Evolutionary conservation across 345 rosid species (phyloP), one percentile per base, ranked within the genome.

Genomic region (Firmiana major): DNA sequence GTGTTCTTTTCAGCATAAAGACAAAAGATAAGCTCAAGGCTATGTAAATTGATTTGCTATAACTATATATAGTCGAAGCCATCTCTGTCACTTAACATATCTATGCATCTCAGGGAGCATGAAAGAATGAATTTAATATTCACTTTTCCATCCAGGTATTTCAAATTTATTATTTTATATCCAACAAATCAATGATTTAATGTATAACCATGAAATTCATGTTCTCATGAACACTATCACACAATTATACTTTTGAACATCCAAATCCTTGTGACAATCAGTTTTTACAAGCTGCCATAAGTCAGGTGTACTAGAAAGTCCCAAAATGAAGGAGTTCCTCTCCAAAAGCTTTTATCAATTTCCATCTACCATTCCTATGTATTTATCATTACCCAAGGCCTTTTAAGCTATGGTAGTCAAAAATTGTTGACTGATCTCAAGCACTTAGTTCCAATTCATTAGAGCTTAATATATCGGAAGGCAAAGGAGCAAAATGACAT

Each of bases 371-470:
- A 31, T 71, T 31, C 48, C 31, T 5, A 49, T 49, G 21, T 34
- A 51, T 1, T 8, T n/a, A 69, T 69, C 21, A 69, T 69, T 46
- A 26, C 6, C 58, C 40, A 69, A 69, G 1, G 40, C 73, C 6
- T 26, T 69, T 15, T 28, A 48, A 70, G 40, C 28, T 16, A 71
- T 54, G 38, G 74, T 31, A 28, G 24, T 70, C 7, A n/a, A 70
- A 70, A 31, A 17, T 28, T 49, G 16, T 16, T 48, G 16, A 49
- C 16, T 4, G 60, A 42, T 49, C 60, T 49, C 55, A 24, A 16
- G 38, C 40, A 69, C 8, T 46, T 68, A 46, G 72, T 68, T 68
- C 55, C 57, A 45, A 26, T 45, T 45, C 73, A 24, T 46, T 71
- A 51, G 46, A 51, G 21, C 28, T 26, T 70, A 46, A 70, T 70